Evolutionary conservation across 345 rosid species (phyloP).

Genomic region (Pelargonium nanum): DNA sequence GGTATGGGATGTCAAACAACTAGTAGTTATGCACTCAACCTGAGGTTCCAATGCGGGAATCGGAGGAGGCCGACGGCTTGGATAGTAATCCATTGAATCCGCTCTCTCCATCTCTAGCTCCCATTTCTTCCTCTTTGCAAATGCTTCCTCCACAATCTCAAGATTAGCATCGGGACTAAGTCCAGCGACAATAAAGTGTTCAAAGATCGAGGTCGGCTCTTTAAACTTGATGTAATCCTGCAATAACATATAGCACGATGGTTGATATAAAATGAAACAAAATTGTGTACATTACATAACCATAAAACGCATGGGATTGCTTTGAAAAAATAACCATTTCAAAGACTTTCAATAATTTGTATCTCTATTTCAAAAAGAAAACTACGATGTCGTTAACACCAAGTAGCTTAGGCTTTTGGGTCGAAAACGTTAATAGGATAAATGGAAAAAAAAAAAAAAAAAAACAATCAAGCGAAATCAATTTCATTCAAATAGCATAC

Average conservation of each 20-base stretch:
- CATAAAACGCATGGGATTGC: too few relatives aligned
- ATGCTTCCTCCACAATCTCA: conserved; percentile 71
- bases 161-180: conserved; percentile 77
- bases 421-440: too few relatives aligned
- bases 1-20: too few relatives aligned
- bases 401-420: too few relatives aligned
- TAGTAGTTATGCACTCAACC: conserved; percentile 30
- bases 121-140: conserved; percentile 75
- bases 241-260: conserved; percentile 5
- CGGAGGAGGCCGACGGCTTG: conserved; percentile 42
- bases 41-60: conserved; percentile 77
- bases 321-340: too few relatives aligned
- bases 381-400: too few relatives aligned
- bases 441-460: conserved; percentile 3
- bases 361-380: too few relatives aligned
- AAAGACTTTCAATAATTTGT: too few relatives aligned
- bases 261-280: too few relatives aligned
- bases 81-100: conserved; percentile 39
- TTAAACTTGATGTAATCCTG: conserved; percentile 54
- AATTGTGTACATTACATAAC: too few relatives aligned
- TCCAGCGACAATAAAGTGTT: conserved; percentile 80
- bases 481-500: too few relatives aligned
- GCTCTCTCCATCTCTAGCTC: conserved; percentile 54
- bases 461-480: too few relatives aligned
- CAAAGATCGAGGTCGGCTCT: conserved; percentile 78